Base-by-base conservation (phyloP, 1,284 basidiomycete genomes). In the Pascua guehoae region DNA sequence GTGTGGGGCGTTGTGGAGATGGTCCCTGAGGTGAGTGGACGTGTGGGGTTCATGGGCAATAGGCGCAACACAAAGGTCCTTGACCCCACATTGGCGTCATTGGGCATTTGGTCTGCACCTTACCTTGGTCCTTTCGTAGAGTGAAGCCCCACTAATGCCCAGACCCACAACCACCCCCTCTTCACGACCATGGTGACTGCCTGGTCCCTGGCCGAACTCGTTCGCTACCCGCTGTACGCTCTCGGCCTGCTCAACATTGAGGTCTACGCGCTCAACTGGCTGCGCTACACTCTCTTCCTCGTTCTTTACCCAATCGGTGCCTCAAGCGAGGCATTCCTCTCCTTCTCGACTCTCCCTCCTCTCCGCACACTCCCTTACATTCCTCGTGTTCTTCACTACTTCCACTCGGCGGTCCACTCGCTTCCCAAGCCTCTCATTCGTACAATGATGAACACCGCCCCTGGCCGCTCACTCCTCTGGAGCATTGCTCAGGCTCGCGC, bases 141-240 rank as follows among this genome's bases (percentile, higher is more conserved):
- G 12, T 32, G 12, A 11, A 12, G 8, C 47, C 40, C n/a, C 49
- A 17, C 52, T 54, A 12, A 58, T 49, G 15, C 8, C 4, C 53
- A 88, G 88, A 85, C 86, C 15, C 87, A 85, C 62, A 74, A 80
- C 5, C 88, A 85, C 70, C 89, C 95, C 3, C 78, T 92, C 39
- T 98, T 90, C 79, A 85, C 90, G 4, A 86, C 87, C 50, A 95
- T 97, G 91, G 84, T 98, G 53, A 78, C 96, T 62, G 91, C 95
- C 0, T 99, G 95, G 95, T 87, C 89, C 2, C 66, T 88, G 57
- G 92, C 93, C 43, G 95, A 99, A 76, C 84, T 92, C 53, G 86
- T 96, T 61, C 89, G 95, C 36, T 98, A 98, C 78, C 78, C 86
- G 9, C 96, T 89, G 81, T 99, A 98, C 78, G 86, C 88, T 4